Percentiles rank a stretch among this genome's conserved stretches.
These are phyloP conservation scores for Arthromyces matolae DNA, from an alignment of 768 basidiomycete species.

Conservation along the genomic window DNA sequence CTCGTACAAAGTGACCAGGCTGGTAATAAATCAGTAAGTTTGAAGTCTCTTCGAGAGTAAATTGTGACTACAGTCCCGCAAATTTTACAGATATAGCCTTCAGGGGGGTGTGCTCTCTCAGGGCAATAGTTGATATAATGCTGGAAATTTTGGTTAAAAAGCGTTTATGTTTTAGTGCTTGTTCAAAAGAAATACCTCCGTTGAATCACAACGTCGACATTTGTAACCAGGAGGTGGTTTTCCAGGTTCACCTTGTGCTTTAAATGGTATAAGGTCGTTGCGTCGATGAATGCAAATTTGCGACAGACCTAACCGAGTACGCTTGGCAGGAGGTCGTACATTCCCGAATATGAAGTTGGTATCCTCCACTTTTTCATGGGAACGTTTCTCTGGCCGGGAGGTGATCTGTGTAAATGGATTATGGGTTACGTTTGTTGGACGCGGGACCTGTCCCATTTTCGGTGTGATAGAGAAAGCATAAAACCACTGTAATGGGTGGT, in stretches of 20 bases:
- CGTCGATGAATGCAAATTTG: neutral
- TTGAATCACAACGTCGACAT: constrained; percentile 72
- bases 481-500: constrained; percentile 68
- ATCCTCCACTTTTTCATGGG: constrained; percentile 42
- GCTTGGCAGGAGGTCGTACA: constrained; percentile 53
- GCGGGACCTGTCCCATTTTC: constrained; percentile 34
- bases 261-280: neutral
- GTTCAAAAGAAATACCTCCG: constrained; percentile 60
- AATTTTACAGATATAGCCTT: constrained; percentile 84
- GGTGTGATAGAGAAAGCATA: constrained; percentile 91
- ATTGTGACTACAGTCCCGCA: constrained; percentile 68
- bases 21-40: constrained; percentile 21
- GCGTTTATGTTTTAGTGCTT: too few relatives aligned
- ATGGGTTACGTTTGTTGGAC: constrained; percentile 60
- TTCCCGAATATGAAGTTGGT: constrained; percentile 73
- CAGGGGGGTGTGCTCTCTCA: constrained; percentile 69
- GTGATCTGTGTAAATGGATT: constrained; percentile 61
- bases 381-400: constrained; percentile 47
- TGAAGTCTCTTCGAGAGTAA: too few relatives aligned
- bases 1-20: constrained; percentile 83
- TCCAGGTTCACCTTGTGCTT: constrained; percentile 40
- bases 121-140: constrained; percentile 79
- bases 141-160: constrained; percentile 33
- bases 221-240: constrained; percentile 72
- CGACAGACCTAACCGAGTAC: constrained; percentile 49